Evolutionary conservation across 2,329 filamentous ascomycete species (phyloP).

Genomic region (Venturia nashicola): DNA sequence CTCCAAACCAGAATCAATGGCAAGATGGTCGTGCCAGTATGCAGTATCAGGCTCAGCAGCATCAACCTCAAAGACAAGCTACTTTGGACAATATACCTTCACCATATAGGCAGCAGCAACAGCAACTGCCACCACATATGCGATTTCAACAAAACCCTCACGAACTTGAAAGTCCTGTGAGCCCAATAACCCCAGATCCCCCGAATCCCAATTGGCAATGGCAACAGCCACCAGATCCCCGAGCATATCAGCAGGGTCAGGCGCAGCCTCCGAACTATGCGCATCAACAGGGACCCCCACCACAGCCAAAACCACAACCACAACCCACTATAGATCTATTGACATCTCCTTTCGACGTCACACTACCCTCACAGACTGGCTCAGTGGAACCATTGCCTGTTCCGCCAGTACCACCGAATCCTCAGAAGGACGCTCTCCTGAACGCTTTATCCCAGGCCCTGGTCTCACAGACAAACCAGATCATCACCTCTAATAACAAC

Average conservation of each 20-base stretch:
- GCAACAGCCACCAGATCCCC: conserved; percentile 3
- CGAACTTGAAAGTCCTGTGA: conserved; percentile 23
- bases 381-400: conserved; percentile 44
- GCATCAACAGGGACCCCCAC: conserved; percentile 7
- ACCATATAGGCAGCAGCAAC: neutral
- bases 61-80: conserved; percentile 14
- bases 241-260: neutral
- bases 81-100: conserved; percentile 18
- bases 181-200: conserved; percentile 21
- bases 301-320: conserved; percentile 17
- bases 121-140: neutral
- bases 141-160: conserved; percentile 13
- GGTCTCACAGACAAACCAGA: conserved; percentile 54
- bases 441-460: conserved; percentile 62
- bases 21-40: conserved; percentile 6
- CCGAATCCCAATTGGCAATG: conserved; percentile 2
- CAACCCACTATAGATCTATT: conserved; percentile 38
- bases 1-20: conserved; percentile 12
- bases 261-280: neutral
- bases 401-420: conserved; percentile 87
- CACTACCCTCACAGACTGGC: conserved; percentile 38
- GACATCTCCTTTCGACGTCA: conserved; percentile 49
- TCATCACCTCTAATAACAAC: conserved; percentile 58
- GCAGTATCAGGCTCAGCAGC: neutral
- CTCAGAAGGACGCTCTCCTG: conserved; percentile 82